Evolutionary conservation across 148 eudicot genomes (phyloP), one percentile per base, ranked within the genome.

Genomic region (Simmondsia chinensis): DNA sequence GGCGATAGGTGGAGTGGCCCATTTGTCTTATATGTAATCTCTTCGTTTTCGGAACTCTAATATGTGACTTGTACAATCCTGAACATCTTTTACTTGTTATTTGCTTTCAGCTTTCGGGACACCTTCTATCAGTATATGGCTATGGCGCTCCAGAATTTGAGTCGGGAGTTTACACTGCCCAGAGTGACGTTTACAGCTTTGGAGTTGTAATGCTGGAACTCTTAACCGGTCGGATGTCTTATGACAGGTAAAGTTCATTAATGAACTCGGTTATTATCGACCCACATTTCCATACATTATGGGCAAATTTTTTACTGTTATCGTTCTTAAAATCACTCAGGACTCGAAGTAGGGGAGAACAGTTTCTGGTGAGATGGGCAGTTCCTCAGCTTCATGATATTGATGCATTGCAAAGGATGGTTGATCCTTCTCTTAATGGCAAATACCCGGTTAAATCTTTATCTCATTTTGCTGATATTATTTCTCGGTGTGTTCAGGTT

Each of bases 181-280:
- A 73, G 68, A 91, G 95, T 44, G 97, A 91, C 50, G 95, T 91
- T 44, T 89, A 81, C 61, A 84, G 97, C 75, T 85, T 91, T 56
- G 97, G 97, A 47, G 97, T 91, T 54, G 95, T 91, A 48, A 82
- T 91, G 97, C 52, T 91, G 45, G 97, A 91, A 66, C 83, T 91
- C 41, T 64, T 91, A 59, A 91, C 97, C 3, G 97, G 97, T 63
- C 77, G 95, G 67, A 76, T 54, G 73, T 85, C 97, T n/a, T 69
- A 91, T 56, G 97, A 81, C 76, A 82, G 85, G 97, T 91, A 68
- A 50, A 39, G 43, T 6, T 35, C 42, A 22, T 47, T 34, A 51
- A 31, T n/a, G n/a, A 20, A 13, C 32, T 15, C 4, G 17, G n/a
- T 29, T 18, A 20, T 19, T 25, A 3, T 29, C 45, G 35, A 55